phyloP scores from a whole-genome alignment of 768 basidiomycete species.

The Royoungia palumana region DNA sequence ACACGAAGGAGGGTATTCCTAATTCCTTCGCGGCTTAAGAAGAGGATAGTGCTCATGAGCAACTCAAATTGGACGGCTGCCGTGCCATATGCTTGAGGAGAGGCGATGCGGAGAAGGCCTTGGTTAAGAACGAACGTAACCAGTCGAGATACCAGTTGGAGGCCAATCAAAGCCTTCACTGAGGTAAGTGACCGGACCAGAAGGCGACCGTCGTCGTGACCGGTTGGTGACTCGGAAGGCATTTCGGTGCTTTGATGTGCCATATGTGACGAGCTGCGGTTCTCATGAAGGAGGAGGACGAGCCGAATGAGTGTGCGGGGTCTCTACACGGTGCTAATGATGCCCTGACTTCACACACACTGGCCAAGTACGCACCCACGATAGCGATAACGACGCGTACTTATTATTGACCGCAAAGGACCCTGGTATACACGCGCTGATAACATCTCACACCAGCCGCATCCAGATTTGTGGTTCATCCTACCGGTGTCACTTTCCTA shows the following conservation, averaged over 20 bases:
- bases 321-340: no score
- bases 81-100: constrained; percentile 84
- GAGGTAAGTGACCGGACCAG: constrained; percentile 37
- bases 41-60: constrained; percentile 83
- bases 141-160: constrained; percentile 81
- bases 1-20: constrained; percentile 80
- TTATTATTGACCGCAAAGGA: background rate
- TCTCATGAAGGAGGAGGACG: no score
- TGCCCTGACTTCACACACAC: no score
- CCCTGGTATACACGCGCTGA: background rate
- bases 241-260: background rate
- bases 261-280: background rate
- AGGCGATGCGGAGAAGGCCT: constrained; percentile 74
- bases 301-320: no score
- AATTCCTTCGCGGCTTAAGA: constrained; percentile 91
- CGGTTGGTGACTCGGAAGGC: background rate
- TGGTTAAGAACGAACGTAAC: constrained; percentile 92
- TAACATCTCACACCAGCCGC: background rate
- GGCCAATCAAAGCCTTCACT: constrained; percentile 67
- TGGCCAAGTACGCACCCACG: no score
- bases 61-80: constrained; percentile 95
- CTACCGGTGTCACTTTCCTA: background rate
- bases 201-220: constrained; percentile 12
- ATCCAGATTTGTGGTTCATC: background rate
- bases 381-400: no score